Evolutionary conservation across 2,329 filamentous ascomycete genomes (phyloP).

Genomic region (Xenosphaeropsis pyriputrescens): DNA sequence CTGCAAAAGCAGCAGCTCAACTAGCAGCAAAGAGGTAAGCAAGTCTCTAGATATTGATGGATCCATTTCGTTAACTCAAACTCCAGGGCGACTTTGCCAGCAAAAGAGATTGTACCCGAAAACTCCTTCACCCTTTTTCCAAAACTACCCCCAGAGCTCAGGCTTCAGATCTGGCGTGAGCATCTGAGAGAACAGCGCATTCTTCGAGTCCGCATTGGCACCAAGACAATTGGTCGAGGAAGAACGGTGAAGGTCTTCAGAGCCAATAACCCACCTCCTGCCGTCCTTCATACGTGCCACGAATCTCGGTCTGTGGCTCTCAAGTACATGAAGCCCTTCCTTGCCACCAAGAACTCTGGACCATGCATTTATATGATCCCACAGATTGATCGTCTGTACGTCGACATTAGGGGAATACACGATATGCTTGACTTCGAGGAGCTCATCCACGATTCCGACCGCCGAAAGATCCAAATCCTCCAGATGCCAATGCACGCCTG

Average conservation of each 20-base stretch:
- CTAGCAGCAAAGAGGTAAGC: conserved; percentile 86
- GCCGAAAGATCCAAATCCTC: background rate
- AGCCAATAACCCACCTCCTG: background rate
- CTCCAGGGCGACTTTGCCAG: no score
- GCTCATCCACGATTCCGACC: background rate
- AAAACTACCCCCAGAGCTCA: conserved; percentile 2
- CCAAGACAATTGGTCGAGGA: no score
- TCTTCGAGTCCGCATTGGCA: background rate
- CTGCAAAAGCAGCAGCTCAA: conserved; percentile 50
- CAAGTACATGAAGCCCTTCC: background rate
- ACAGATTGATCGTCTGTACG: background rate
- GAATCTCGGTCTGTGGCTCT: background rate
- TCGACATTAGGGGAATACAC: background rate
- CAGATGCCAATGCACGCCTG: no score
- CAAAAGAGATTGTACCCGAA: no score
- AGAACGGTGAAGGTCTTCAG: no score
- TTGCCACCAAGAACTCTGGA: background rate
- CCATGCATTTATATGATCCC: background rate
- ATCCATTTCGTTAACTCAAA: no score
- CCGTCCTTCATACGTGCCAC: background rate
- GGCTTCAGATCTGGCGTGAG: conserved; percentile 3
- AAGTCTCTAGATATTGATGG: conserved; percentile 67
- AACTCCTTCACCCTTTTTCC: conserved; percentile 1
- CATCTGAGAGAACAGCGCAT: background rate
- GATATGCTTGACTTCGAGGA: background rate